Conservation (phyloP, 192 early-diverging fungal genomes). For the Coemansia aciculifera region DNA sequence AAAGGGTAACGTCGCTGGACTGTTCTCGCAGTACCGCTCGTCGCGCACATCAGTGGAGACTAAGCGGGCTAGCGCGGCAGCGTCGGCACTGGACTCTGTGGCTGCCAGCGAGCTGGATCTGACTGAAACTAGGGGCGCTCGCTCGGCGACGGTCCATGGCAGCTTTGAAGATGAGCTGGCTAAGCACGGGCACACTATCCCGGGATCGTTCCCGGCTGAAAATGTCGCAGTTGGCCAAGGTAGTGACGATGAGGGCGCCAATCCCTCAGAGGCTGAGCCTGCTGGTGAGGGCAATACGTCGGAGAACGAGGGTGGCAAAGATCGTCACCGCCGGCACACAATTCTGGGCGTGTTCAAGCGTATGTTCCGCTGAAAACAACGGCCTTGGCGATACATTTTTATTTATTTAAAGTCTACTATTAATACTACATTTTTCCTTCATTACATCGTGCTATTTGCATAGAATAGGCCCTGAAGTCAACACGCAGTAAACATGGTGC, state of each 20-base stretch:
- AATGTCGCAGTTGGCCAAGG: conserved; percentile 7
- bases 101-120: conserved; percentile 27
- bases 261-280: conserved; percentile 8
- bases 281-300: conserved; percentile 24
- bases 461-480: neutral
- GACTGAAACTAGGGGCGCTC: conserved; percentile 26
- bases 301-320: conserved; percentile 33
- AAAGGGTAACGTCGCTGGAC: conserved; percentile 2
- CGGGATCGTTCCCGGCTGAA: conserved; percentile 39
- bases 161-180: conserved; percentile 17
- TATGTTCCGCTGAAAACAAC: conserved; percentile 40
- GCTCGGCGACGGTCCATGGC: conserved; percentile 27
- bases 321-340: conserved; percentile 42
- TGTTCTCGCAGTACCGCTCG: conserved; percentile 33
- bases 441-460: neutral
- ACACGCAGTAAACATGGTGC: neutral
- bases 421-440: conserved; percentile 1
- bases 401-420: neutral
- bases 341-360: conserved; percentile 54
- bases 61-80: conserved; percentile 33
- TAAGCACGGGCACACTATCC: conserved; percentile 27
- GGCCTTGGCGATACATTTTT: neutral
- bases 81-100: conserved; percentile 32
- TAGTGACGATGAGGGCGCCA: conserved; percentile 24
- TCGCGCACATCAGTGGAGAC: conserved; percentile 36